These are phyloP conservation scores for Hypoxylon sp. DNA, from an alignment of 2,329 filamentous ascomycete species.

Conservation along the genomic window DNA sequence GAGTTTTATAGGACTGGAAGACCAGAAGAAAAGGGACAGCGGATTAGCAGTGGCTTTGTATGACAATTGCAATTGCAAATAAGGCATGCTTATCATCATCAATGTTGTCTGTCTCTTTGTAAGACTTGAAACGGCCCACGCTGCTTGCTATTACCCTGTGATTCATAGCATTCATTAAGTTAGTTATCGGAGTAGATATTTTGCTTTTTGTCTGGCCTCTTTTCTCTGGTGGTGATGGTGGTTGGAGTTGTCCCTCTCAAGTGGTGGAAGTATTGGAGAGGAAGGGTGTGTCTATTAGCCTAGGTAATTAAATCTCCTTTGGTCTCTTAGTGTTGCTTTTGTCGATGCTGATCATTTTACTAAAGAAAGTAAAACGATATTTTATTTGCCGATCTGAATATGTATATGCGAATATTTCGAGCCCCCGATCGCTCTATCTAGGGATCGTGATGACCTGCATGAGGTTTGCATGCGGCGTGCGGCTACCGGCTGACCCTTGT, in stretches of 20 bases:
- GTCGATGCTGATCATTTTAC: neutral
- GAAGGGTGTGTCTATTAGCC: neutral
- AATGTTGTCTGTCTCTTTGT: conserved; percentile 29
- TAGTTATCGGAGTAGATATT: conserved; percentile 27
- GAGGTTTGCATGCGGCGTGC: conserved; percentile 10
- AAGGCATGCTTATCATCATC: conserved; percentile 33
- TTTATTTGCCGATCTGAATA: neutral
- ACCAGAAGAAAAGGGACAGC: conserved; percentile 38
- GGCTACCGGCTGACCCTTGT: conserved; percentile 22
- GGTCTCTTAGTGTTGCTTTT: neutral
- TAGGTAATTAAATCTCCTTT: neutral
- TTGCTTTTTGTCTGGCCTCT: conserved; percentile 1
- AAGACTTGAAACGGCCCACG: conserved; percentile 39
- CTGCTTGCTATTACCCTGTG: conserved; percentile 32
- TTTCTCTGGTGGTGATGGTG: neutral
- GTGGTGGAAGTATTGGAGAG: neutral
- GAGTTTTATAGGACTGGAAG: conserved; percentile 42
- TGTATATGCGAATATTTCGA: neutral
- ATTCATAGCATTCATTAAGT: conserved; percentile 42
- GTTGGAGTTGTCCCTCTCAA: neutral
- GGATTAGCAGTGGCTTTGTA: conserved; percentile 43
- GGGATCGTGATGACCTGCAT: conserved; percentile 17
- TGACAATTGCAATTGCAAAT: conserved; percentile 40
- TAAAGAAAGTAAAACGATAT: neutral
- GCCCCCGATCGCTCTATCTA: neutral